Percentiles rank a stretch among this genome's conserved stretches.
These are phyloP conservation scores for Apiospora kogelbergensis DNA, from an alignment of 2,329 filamentous ascomycete genomes.

Conservation along the genomic window DNA sequence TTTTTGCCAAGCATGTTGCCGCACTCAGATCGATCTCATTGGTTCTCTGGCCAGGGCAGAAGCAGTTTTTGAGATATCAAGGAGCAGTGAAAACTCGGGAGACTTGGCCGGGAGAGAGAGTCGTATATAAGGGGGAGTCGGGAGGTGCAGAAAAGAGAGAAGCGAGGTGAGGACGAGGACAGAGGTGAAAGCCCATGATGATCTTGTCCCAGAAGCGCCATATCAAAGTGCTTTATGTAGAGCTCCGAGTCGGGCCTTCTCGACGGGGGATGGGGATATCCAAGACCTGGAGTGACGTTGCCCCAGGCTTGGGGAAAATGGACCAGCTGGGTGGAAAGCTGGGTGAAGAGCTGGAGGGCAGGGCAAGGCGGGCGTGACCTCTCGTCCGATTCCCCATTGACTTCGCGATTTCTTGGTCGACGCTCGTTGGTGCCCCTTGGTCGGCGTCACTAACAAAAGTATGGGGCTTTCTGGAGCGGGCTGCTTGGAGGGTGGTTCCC, in stretches of 20 bases:
- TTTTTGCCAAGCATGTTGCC: conserved; percentile 10
- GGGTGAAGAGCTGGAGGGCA: neutral
- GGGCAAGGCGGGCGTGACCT: neutral
- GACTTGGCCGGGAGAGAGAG: neutral
- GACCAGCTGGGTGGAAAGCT: neutral
- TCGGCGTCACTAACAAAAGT: conserved; percentile 3
- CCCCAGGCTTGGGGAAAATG: neutral
- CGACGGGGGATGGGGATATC: conserved; percentile 1
- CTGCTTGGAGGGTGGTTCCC: neutral
- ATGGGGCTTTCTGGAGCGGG: conserved; percentile 4
- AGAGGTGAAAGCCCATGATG: neutral
- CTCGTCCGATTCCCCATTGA: neutral
- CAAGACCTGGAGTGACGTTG: conserved; percentile 10
- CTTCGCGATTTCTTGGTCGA: conserved; percentile 2
- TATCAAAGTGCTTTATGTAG: neutral
- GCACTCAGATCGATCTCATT: neutral
- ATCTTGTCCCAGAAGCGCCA: neutral
- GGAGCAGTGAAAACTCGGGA: neutral
- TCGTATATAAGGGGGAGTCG: neutral
- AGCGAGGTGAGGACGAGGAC: neutral
- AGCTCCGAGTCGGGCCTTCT: conserved; percentile 5
- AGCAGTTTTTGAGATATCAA: neutral
- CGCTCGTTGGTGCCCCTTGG: conserved; percentile 5
- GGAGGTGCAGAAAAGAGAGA: neutral
- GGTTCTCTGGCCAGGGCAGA: neutral